phyloP scores from a whole-genome alignment of 1,284 basidiomycete species.

The Malassezia brasiliensis region DNA sequence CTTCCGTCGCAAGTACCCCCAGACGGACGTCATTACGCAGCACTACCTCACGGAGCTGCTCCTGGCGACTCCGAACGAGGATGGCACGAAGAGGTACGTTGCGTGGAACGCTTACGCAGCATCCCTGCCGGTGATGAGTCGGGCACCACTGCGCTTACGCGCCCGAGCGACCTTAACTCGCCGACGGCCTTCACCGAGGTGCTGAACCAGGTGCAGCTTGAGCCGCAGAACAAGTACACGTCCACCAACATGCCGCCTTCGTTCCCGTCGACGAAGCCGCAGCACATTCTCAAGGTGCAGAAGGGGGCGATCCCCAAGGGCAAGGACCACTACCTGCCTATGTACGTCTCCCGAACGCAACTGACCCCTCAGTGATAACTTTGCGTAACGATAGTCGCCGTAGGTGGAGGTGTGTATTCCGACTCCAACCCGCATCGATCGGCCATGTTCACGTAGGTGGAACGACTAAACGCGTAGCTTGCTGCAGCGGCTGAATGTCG shows the following conservation, averaged over 20 bases:
- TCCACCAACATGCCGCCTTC: conserved; percentile 36
- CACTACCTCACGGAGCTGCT: conserved; percentile 59
- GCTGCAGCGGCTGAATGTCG: conserved; percentile 63
- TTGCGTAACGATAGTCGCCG: conserved; percentile 6
- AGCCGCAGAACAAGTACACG: conserved; percentile 29
- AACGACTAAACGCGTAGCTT: conserved; percentile 14
- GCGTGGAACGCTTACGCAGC: background rate
- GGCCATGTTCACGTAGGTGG: conserved; percentile 13
- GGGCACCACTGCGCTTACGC: conserved; percentile 33
- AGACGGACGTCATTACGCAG: conserved; percentile 53
- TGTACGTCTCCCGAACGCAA: conserved; percentile 18
- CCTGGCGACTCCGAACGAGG: conserved; percentile 63
- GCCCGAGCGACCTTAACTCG: conserved; percentile 36
- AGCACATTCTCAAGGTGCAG: conserved; percentile 41
- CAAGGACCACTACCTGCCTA: conserved; percentile 41
- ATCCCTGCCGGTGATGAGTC: conserved; percentile 25
- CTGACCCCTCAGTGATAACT: conserved; percentile 23
- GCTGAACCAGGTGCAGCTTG: conserved; percentile 37
- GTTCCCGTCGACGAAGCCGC: conserved; percentile 41
- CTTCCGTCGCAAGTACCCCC: conserved; percentile 79
- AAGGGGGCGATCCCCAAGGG: conserved; percentile 44
- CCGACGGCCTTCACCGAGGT: conserved; percentile 47
- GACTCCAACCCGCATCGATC: background rate
- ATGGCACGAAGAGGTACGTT: conserved; percentile 43
- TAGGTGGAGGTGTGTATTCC: conserved; percentile 4